Base-by-base conservation (phyloP, 1,284 basidiomycete species). In the Pholiota adiposa region DNA sequence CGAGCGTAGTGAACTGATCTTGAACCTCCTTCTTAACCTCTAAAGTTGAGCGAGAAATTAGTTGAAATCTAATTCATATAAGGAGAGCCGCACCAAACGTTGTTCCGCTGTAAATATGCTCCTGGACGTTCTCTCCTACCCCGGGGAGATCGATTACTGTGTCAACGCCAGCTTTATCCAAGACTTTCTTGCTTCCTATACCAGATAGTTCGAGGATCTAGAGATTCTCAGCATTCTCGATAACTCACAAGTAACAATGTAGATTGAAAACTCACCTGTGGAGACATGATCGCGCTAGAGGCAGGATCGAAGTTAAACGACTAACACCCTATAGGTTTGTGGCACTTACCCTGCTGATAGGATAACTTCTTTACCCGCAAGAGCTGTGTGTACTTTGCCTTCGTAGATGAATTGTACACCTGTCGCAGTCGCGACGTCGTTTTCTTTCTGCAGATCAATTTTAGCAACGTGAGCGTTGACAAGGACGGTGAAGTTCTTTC, bases 161-260 rank as follows among this genome's bases (percentile, higher is more conserved):
- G 23, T 54, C 52, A 14, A 59, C 40, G 7, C 51, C 44, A 18
- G 31, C 44, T 14, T 49, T 54, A 7, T 60, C 41, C 2, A 60
- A 50, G 11, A 60, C n/a, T 6, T 52, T 18, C 21, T 49, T 46
- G 12, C 33, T 14, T 2, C 59, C 59, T 3, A 60, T 56, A 4
- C 59, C 59, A 5, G 54, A 56, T 1, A 60, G 43, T 12, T 56
- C 54, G 11, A 60, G 50, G 16, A 60, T 51, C 54, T 60, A 41
- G 36, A 16, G 9, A 16, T 1, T 19, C 9, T 36, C n/a, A 34
- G 8, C n/a, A n/a, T n/a, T n/a, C 29, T 7, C 56, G 36, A 3
- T 44, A 4, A 9, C 16, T 16, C 40, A 41, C 19, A 33, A 33
- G 12, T 41, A 6, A 16, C 29, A 44, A 4, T 19, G 19, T 5